Evolutionary conservation across 2,329 filamentous ascomycete species (phyloP).

Genomic region (Piedraia hortae): DNA sequence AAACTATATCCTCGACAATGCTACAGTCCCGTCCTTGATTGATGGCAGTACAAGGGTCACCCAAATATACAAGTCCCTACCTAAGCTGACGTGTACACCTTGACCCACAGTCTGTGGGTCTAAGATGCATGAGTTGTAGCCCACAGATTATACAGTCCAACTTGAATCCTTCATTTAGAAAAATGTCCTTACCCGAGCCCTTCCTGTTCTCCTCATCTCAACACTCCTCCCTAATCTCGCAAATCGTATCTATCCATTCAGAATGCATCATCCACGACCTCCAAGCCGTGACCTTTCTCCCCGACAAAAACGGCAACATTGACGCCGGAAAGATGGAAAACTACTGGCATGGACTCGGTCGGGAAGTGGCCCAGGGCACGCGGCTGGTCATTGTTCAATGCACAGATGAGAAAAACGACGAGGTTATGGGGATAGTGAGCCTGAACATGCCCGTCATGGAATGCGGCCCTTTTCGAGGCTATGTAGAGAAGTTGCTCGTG

Average conservation of each 20-base stretch:
- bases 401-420: constrained; percentile 3
- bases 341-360: constrained; percentile 26
- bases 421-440: constrained; percentile 30
- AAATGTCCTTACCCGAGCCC: constrained; percentile 4
- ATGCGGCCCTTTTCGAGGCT: constrained; percentile 27
- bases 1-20: too few relatives aligned
- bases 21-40: too few relatives aligned
- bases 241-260: constrained; percentile 30
- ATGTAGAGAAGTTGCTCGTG: constrained; percentile 31
- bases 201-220: constrained; percentile 4
- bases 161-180: too few relatives aligned
- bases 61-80: too few relatives aligned
- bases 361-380: constrained; percentile 19
- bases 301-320: constrained; percentile 8
- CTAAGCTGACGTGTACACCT: too few relatives aligned
- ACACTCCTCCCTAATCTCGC: constrained; percentile 27
- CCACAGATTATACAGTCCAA: too few relatives aligned
- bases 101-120: too few relatives aligned
- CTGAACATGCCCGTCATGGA: constrained; percentile 25
- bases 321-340: constrained; percentile 21
- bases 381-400: constrained; percentile 21
- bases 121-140: too few relatives aligned
- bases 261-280: constrained; percentile 30
- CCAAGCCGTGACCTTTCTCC: constrained; percentile 31
- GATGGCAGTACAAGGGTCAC: too few relatives aligned